Base-by-base conservation (phyloP, 768 basidiomycete species). In the Candolleomyces efflorescens region DNA sequence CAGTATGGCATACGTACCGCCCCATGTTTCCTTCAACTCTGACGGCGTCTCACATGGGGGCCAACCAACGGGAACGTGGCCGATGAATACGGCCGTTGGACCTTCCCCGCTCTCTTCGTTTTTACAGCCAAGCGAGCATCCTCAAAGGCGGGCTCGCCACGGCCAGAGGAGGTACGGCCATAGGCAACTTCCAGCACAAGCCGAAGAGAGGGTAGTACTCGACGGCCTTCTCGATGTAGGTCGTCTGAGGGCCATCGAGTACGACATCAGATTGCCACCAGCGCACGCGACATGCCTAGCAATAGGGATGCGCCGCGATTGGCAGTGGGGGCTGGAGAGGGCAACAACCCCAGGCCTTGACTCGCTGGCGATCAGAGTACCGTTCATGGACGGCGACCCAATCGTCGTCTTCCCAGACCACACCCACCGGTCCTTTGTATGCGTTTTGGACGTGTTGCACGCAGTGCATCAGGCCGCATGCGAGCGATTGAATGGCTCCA, bases 321-420 rank as follows among this genome's bases (percentile, higher is more conserved):
- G 32, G 32, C 24, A 56, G 23, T 56, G 55, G 55, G n/a, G 26
- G 5, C 24, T 48, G 18, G 46, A 38, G 20, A 24, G 24, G 32
- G 55, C 46, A 18, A 48, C 55, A 4, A 26, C 26, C 13, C 55
- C 55, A 2, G 55, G 46, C 9, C 46, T 56, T 1, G 55, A 49
- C 11, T 56, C 55, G 32, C 12, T 56, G 47, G 49, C 55, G 23
- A 49, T 57, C 10, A 26, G 56, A n/a, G 48, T n/a, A 23, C 18
- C 37, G 13, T 36, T 57, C 41, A 38, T 57, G 38, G 13, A 5
- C 36, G 56, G 27, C 36, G 38, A 24, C n/a, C 56, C 56, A 12
- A 23, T 57, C 22, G 56, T 57, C 10, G 56, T 57, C 13, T 57
- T 57, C 43, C 55, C 49, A 23, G 13, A n/a, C 37, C 41, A 41